phyloP scores from a whole-genome alignment of 306 rosid genomes.

The Astragalus membranaceus region DNA sequence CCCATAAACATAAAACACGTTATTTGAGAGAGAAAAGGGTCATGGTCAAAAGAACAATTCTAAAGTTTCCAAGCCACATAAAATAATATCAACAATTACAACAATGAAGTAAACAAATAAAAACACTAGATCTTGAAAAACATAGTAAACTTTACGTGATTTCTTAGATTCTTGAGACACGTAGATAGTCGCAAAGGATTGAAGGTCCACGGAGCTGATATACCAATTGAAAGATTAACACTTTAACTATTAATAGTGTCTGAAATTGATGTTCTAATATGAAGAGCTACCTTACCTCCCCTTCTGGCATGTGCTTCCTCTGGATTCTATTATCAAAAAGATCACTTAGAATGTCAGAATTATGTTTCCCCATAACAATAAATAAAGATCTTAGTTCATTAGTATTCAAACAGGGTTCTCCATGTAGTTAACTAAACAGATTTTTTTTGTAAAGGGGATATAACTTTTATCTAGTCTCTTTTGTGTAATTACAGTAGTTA shows the following conservation, averaged over 20 bases:
- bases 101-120: neutral
- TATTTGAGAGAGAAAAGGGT: constrained; percentile 3
- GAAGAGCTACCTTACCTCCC: constrained; percentile 71
- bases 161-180: constrained; percentile 66
- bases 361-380: constrained; percentile 15
- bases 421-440: neutral
- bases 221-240: constrained; percentile 40
- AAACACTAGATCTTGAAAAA: constrained; percentile 12
- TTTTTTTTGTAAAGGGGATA: neutral
- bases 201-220: constrained; percentile 98
- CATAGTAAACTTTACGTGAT: constrained; percentile 42
- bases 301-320: constrained; percentile 94
- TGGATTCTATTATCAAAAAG: constrained; percentile 61
- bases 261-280: constrained; percentile 17
- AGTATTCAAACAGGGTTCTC: neutral
- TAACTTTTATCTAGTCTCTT: neutral
- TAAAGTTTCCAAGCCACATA: neutral
- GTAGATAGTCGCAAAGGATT: constrained; percentile 54
- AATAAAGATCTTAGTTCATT: neutral
- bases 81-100: neutral
- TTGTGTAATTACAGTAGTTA: too few species aligned
- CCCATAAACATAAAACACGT: constrained; percentile 8
- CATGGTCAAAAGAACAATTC: neutral
- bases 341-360: constrained; percentile 18
- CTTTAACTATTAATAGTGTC: constrained; percentile 18